Evolutionary conservation across 2,329 filamentous ascomycete genomes (phyloP), one percentile per base, ranked within the genome.

Genomic region (Fusarium nygamai): DNA sequence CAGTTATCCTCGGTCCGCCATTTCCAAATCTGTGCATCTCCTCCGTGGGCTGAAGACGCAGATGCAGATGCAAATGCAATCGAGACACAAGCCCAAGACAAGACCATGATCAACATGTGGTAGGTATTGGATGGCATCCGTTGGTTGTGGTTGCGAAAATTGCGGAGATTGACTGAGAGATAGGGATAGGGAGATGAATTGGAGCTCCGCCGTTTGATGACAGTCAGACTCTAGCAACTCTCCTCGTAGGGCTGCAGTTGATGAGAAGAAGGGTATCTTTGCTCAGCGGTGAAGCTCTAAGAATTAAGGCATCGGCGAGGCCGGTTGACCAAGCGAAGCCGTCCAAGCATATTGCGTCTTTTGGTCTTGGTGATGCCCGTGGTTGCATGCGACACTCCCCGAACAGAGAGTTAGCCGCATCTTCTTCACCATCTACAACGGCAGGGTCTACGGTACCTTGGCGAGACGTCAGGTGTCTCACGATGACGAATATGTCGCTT

Each of bases 211-310:
- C 41, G 50, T 72, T 69, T 36, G 43, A 68, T 36, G 56, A 50
- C 44, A 29, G 22, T 60, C 41, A 51, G 57, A 60, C 57, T 60
- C 43, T 33, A 36, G 6, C 36, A 39, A 58, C 39, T 38, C 36
- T 64, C 34, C 56, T 63, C 59, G 61, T 78, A 78, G 76, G 76
- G 76, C 76, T 78, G 76, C 73, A 78, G 71, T 24, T 31, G 34
- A 33, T 48, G 51, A 69, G 73, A 62, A 71, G 43, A 72, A 56
- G 11, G 20, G 51, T 41, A 31, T 41, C 63, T 53, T 57, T 56
- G 27, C 33, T 72, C 67, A 71, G 77, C 74, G 76, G 76, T 78
- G 76, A 78, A 76, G 70, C 61, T 74, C 56, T 74, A 75, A 76
- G 64, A 72, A 71, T 24, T 24, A 64, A 66, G 56, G 41, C 56